phyloP scores from a whole-genome alignment of 2,329 filamentous ascomycete genomes.

The Fusarium buharicum region DNA sequence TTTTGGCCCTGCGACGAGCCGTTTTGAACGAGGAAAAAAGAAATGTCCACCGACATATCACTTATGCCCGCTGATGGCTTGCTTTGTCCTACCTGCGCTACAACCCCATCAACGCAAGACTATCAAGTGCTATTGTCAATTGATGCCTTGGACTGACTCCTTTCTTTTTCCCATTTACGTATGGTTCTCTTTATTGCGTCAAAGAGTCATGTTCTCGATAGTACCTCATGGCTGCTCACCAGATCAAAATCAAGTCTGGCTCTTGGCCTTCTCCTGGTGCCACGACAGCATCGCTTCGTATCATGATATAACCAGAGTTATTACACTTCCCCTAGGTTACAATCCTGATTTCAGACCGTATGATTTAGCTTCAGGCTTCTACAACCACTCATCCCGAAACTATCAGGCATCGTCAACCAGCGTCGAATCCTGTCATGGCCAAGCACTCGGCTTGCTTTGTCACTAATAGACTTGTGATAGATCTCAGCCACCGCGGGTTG shows the following conservation, averaged over 20 bases:
- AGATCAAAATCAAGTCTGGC: slow-evolving; percentile 34
- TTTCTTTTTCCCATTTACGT: slow-evolving; percentile 3
- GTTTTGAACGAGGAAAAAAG: slow-evolving; percentile 23
- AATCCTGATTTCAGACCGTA: slow-evolving; percentile 9
- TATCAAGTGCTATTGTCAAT: slow-evolving; percentile 32
- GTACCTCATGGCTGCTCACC: slow-evolving; percentile 20
- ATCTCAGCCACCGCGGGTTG: slow-evolving; percentile 40
- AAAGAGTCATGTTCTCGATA: slow-evolving; percentile 3
- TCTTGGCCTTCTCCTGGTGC: slow-evolving; percentile 29
- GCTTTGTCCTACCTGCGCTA: slow-evolving; percentile 31
- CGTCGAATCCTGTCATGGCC: slow-evolving; percentile 12
- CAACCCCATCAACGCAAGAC: slow-evolving; percentile 21
- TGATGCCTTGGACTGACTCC: slow-evolving; percentile 2
- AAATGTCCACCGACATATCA: slow-evolving; percentile 12
- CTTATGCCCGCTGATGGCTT: slow-evolving; percentile 31
- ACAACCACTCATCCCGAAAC: slow-evolving; percentile 19
- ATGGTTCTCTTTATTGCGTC: not conserved
- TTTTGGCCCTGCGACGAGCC: slow-evolving; percentile 27
- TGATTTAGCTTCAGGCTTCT: slow-evolving; percentile 28
- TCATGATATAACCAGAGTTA: slow-evolving; percentile 29
- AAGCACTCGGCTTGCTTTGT: slow-evolving; percentile 6
- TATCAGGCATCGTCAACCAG: slow-evolving; percentile 27
- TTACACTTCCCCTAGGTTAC: slow-evolving; percentile 16
- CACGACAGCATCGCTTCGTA: slow-evolving; percentile 41
- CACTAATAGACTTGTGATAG: slow-evolving; percentile 37